Base-by-base conservation (phyloP, 2,329 filamentous ascomycete genomes). In the Aspergillus eucalypticola region DNA sequence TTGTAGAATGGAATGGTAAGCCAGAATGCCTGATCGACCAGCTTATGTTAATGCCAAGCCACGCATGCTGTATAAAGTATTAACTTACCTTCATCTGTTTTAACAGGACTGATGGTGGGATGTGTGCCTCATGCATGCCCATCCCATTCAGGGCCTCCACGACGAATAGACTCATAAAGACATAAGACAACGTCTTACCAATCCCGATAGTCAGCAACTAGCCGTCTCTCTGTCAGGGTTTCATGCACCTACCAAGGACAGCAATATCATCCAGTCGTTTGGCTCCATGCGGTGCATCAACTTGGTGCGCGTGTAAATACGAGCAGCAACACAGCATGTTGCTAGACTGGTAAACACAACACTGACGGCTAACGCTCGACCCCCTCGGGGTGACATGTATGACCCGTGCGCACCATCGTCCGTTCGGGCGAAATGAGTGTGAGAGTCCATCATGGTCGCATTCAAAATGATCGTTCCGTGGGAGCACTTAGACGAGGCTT, bases 1-100 rank as follows among this genome's bases (percentile, higher is more conserved):
- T 75, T 76, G 57, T 77, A 77, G 62, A 76, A 73, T 3, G 75
- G 72, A n/a, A 75, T 71, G 3, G 73, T 73, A 56, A 75, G 64
- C 73, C 73, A 76, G 60, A 76, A 76, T 8, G 72, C 70, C 74
- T 76, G 10, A 23, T 19, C 10, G 42, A 48, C 5, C n/a, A 32
- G 8, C 32, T 32, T n/a, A 13, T 35, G 8, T 50, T 27, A 38
- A 46, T 35, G 10, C 19, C 2, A 19, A 1, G 23, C 10, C 38
- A 3, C 19, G 19, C 13, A 17, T 41, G 8, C 17, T 15, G 21
- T 48, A 23, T 48, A 17, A 11, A 13, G 3, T 3, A 39, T 13
- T 11, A 3, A 38, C 61, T 61, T 61, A 75, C 73, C 64, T 73
- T 75, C 67, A 76, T 65, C 55, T 76, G 75, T 32, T 66, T 65